A percentile compares a stretch with the other conserved stretches of the same genome.
Evolutionary conservation across 306 rosid genomes (phyloP).

Genomic region (Trifolium dubium): DNA sequence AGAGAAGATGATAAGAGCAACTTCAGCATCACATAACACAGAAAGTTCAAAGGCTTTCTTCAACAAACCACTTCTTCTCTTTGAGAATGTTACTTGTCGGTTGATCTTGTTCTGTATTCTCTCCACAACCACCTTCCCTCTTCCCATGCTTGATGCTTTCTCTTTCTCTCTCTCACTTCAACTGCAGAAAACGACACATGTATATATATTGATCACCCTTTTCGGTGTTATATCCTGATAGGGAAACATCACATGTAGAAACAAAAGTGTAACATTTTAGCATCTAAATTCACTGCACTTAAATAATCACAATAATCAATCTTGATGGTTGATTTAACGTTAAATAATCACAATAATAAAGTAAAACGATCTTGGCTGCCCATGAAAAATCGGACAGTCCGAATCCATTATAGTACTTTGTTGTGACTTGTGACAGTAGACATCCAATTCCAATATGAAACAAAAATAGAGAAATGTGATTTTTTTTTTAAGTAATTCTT

Average conservation of each 20-base stretch:
- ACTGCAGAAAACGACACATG: conserved; percentile 1
- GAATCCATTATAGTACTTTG: too few species aligned
- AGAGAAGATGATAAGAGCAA: conserved; percentile 77
- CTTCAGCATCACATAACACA: conserved; percentile 78
- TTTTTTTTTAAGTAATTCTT: too few species aligned
- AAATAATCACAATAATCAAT: too few species aligned
- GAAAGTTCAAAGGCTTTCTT: conserved; percentile 86
- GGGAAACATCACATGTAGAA: conserved; percentile 14
- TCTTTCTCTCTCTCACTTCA: not conserved
- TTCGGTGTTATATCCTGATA: conserved; percentile 8
- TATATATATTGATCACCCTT: not conserved
- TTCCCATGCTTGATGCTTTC: conserved; percentile 53
- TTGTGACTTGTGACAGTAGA: too few species aligned
- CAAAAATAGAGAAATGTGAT: too few species aligned
- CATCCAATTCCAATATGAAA: too few species aligned
- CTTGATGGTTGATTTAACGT: too few species aligned
- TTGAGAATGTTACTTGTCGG: conserved; percentile 85
- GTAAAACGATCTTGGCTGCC: too few species aligned
- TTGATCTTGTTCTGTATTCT: conserved; percentile 86
- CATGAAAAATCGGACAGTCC: too few species aligned
- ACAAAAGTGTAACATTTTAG: not conserved
- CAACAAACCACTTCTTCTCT: conserved; percentile 72
- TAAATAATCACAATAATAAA: too few species aligned
- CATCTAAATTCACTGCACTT: too few species aligned
- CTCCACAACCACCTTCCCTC: conserved; percentile 80